Percentiles rank a stretch among this genome's conserved stretches.
Conservation (phyloP, 768 basidiomycete genomes). For the Xanthoconium purpureum region DNA sequence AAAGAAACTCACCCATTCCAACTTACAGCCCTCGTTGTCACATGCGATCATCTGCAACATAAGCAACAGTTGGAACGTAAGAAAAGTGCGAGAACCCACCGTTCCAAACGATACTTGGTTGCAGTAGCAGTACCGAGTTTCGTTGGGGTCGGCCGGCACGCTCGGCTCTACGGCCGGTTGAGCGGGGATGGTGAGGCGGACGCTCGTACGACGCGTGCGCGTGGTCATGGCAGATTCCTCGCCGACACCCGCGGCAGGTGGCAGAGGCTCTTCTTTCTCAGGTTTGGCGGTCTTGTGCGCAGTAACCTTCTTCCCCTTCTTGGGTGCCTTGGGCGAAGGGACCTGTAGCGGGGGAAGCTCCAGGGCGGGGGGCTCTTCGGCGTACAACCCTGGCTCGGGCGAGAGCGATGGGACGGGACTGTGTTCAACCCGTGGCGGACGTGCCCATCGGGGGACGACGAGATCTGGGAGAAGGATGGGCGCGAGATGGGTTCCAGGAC, state of each 20-base stretch:
- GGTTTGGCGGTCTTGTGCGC: conserved; percentile 9
- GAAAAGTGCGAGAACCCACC: conserved; percentile 37
- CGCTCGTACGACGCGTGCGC: conserved; percentile 25
- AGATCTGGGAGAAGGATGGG: conserved; percentile 62
- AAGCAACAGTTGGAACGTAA: neutral
- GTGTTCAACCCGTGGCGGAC: conserved; percentile 40
- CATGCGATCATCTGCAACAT: conserved; percentile 77
- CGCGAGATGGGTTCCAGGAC: conserved; percentile 51
- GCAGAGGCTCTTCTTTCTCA: conserved; percentile 18
- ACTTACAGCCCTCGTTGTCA: conserved; percentile 64
- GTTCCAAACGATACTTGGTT: conserved; percentile 77
- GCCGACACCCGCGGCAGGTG: neutral
- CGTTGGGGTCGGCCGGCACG: conserved; percentile 40
- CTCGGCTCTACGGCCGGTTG: conserved; percentile 18
- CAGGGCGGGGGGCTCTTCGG: conserved; percentile 10
- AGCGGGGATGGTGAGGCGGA: conserved; percentile 38
- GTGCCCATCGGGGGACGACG: conserved; percentile 51
- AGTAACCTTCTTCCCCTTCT: conserved; percentile 24
- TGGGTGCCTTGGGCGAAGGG: conserved; percentile 16
- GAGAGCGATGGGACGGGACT: conserved; percentile 41
- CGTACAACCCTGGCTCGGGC: conserved; percentile 25
- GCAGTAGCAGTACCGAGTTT: conserved; percentile 78
- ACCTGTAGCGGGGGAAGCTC: conserved; percentile 12
- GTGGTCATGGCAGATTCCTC: conserved; percentile 7
- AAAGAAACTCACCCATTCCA: conserved; percentile 73